phyloP scores from a whole-genome alignment of 805 yeast species.

The Yarrowia osloensis region DNA sequence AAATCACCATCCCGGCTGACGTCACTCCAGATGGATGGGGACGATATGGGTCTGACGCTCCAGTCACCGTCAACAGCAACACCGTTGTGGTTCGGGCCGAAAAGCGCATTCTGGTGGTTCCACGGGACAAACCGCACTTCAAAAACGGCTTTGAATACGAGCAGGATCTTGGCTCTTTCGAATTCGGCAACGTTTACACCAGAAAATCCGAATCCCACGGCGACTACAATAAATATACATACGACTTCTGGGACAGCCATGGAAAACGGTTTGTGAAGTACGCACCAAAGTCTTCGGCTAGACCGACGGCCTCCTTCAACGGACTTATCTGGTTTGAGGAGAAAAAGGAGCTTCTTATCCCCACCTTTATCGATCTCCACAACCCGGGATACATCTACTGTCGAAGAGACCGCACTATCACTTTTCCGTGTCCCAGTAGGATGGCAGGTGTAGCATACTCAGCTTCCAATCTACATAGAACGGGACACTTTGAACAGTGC shows the following conservation, averaged over 20 bases:
- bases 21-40: not conserved
- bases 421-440: not conserved
- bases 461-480: no score
- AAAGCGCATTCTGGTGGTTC: not conserved
- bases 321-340: not conserved
- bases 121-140: not conserved
- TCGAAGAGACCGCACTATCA: not conserved
- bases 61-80: not conserved
- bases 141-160: no score
- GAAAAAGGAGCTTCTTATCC: not conserved
- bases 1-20: not conserved
- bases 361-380: not conserved
- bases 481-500: no score
- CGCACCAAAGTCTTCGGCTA: not conserved
- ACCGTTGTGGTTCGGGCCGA: not conserved
- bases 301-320: not conserved
- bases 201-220: no score
- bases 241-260: no score
- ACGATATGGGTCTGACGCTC: not conserved
- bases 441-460: no score
- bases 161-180: not conserved
- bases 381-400: not conserved
- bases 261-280: not conserved
- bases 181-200: not conserved
- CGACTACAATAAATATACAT: no score